Evolutionary conservation across 768 basidiomycete genomes (phyloP), one percentile per base, ranked within the genome.

Genomic region (Trametes sanguinea): DNA sequence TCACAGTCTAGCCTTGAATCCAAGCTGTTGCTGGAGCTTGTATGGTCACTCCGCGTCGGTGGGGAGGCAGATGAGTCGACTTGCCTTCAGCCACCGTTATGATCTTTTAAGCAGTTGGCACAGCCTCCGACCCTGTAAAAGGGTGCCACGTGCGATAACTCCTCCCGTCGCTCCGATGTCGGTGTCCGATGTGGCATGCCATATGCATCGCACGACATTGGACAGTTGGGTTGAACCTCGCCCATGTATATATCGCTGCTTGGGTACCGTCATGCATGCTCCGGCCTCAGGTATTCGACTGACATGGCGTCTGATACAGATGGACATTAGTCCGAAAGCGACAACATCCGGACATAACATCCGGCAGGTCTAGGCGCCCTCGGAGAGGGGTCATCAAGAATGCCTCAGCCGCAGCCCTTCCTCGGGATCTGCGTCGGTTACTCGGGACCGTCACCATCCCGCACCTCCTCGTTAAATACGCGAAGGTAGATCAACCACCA

Each of bases 41-140:
- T 27, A 27, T 10, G 54, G 51, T 27, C 33, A 10, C 27, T 17
- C 13, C 29, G 46, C 13, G 56, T 22, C 27, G 37, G 39, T 40
- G 46, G 30, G 14, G 43, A 54, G 46, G 39, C 44, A 17, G 39
- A 57, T 57, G 46, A 47, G 47, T 57, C 56, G 56, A 57, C 30
- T 10, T 14, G 48, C 13, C 48, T 11, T 29, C 11, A 30, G 17
- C 27, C 30, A 32, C 29, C 11, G 14, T 22, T 22, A 22, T 14
- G 10, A 50, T 50, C 48, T 50, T 30, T 50, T 30, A 30, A 50
- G 13, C 29, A 14, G 48, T 5, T n/a, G 32, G 30, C 48, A 50
- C 48, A 50, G 48, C 48, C 48, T 50, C 48, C 16, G 48, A 16
- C 29, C 48, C 14, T 30, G 9, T 10, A 50, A 13, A 32, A 13